Evolutionary conservation across 2,329 filamentous ascomycete genomes (phyloP).

Genomic region (Sarocladium strictum): DNA sequence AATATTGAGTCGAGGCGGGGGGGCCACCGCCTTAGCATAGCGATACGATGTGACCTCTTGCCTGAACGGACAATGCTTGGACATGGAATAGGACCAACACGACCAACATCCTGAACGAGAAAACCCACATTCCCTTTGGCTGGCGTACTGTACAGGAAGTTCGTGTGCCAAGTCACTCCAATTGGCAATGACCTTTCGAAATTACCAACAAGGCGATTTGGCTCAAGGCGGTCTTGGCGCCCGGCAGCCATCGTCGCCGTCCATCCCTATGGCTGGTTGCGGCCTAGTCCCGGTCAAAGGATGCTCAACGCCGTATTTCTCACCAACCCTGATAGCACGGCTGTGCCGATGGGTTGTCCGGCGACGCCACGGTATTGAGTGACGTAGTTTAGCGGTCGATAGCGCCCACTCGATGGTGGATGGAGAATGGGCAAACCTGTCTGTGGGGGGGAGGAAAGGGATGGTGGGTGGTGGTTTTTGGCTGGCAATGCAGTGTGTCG

Average conservation of each 20-base stretch:
- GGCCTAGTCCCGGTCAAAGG: background rate
- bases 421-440: too few relatives aligned
- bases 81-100: too few relatives aligned
- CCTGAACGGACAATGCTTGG: background rate
- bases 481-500: too few relatives aligned
- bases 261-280: slow-evolving; percentile 1
- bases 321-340: too few relatives aligned
- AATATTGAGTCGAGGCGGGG: background rate
- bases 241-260: background rate
- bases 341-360: background rate
- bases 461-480: background rate
- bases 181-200: too few relatives aligned
- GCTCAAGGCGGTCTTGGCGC: background rate
- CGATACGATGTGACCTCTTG: background rate
- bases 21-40: background rate
- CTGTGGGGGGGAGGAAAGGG: too few relatives aligned
- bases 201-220: background rate
- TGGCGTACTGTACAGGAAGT: too few relatives aligned
- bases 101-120: too few relatives aligned
- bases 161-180: too few relatives aligned
- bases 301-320: background rate
- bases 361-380: background rate
- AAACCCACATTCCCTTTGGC: background rate
- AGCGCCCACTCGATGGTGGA: background rate
- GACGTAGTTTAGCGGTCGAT: background rate